A percentile compares a stretch with the other conserved stretches of the same genome.
Conservation (phyloP, 495 filamentous ascomycete species). For the Penicillium bovifimosum region DNA sequence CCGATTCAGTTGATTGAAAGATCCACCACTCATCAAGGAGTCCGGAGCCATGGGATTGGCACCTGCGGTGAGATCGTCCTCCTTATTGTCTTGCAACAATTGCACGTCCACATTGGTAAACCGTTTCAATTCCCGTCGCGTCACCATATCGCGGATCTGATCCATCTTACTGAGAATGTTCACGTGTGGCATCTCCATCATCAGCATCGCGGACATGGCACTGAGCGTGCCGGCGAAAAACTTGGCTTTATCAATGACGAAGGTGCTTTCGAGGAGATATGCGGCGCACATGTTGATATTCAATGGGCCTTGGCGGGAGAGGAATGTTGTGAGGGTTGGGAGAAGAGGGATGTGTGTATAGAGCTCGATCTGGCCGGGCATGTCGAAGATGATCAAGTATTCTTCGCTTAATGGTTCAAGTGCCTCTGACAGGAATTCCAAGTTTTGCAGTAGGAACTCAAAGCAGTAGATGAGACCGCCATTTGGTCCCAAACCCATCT, state of each 20-base stretch:
- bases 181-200: constrained; percentile 93
- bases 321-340: constrained; percentile 74
- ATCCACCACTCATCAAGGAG: constrained; percentile 69
- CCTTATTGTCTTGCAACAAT: constrained; percentile 64
- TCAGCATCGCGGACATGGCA: constrained; percentile 97
- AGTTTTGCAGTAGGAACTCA: constrained; percentile 87
- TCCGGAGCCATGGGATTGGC: constrained; percentile 54
- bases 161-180: constrained; percentile 98
- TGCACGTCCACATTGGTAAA: constrained; percentile 80
- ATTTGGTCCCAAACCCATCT: constrained; percentile 88
- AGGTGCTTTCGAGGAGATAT: constrained; percentile 92
- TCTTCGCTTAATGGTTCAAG: constrained; percentile 88
- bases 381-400: constrained; percentile 94
- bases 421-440: constrained; percentile 85
- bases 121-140: constrained; percentile 75
- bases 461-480: constrained; percentile 97
- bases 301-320: constrained; percentile 71
- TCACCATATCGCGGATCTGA: constrained; percentile 76
- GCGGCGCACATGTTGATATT: constrained; percentile 91
- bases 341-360: constrained; percentile 95
- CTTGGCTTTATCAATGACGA: constrained; percentile 90
- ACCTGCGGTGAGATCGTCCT: constrained; percentile 31
- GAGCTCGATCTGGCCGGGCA: constrained; percentile 97
- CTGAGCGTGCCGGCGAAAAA: constrained; percentile 94
- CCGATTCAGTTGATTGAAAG: constrained; percentile 72